Conservation (phyloP, 768 basidiomycete species). For the Cantharellus cinnabarinus region DNA sequence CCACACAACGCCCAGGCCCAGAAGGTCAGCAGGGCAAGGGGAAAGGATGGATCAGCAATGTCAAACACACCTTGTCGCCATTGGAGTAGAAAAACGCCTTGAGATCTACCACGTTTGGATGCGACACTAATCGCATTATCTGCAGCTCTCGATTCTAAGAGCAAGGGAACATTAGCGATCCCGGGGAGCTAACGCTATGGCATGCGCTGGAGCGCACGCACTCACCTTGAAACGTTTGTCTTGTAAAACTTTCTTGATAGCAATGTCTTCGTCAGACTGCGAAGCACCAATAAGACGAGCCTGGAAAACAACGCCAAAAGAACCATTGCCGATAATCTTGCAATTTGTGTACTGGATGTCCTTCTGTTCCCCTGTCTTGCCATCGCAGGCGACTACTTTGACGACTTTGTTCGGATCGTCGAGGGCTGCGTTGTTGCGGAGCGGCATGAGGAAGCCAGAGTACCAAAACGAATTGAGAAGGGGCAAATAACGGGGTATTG, state of each 20-base stretch:
- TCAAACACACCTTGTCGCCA: slow-evolving; percentile 73
- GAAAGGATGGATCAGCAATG: neutral
- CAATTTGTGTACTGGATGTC: slow-evolving; percentile 90
- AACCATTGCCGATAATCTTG: slow-evolving; percentile 97
- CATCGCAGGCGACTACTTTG: slow-evolving; percentile 86
- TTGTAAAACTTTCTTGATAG: slow-evolving; percentile 99
- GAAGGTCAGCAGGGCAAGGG: neutral
- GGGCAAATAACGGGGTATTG: slow-evolving; percentile 4
- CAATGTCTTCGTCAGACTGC: slow-evolving; percentile 66
- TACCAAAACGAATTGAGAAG: slow-evolving; percentile 5
- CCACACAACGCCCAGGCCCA: neutral
- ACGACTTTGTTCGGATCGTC: slow-evolving; percentile 96
- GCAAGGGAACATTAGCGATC: neutral
- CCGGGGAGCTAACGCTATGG: neutral
- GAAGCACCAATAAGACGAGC: slow-evolving; percentile 59
- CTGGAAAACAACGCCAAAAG: slow-evolving; percentile 96
- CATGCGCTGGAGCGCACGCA: slow-evolving; percentile 5
- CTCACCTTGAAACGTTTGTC: slow-evolving; percentile 99
- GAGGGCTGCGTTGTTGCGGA: slow-evolving; percentile 12
- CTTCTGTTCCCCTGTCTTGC: slow-evolving; percentile 74
- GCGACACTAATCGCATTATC: slow-evolving; percentile 92
- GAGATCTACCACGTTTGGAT: slow-evolving; percentile 96
- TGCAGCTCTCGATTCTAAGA: slow-evolving; percentile 91
- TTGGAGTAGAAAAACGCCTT: slow-evolving; percentile 98
- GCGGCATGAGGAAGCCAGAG: slow-evolving; percentile 7